Evolutionary conservation across 805 yeast genomes (phyloP).

Genomic region (Zygosaccharomyces kombuchaensis): DNA sequence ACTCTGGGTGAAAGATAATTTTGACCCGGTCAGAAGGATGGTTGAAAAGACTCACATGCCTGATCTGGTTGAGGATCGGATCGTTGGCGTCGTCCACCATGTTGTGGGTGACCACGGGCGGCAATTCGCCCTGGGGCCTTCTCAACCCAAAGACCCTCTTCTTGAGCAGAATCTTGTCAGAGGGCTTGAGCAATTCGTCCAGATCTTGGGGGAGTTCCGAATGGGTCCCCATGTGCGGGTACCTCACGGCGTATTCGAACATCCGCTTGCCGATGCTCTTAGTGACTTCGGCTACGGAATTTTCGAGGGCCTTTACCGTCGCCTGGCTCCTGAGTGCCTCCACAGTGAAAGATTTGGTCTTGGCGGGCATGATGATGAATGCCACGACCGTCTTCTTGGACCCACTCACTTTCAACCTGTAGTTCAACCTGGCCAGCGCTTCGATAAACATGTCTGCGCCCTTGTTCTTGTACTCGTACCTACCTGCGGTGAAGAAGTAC

Average conservation of each 20-base stretch:
- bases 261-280: slow-evolving; percentile 78
- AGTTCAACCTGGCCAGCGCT: slow-evolving; percentile 85
- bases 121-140: slow-evolving; percentile 64
- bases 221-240: slow-evolving; percentile 45
- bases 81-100: slow-evolving; percentile 90
- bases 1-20: slow-evolving; percentile 96
- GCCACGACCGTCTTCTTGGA: slow-evolving; percentile 94
- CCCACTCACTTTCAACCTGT: slow-evolving; percentile 71
- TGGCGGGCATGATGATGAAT: slow-evolving; percentile 96
- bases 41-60: slow-evolving; percentile 88
- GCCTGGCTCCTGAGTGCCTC: slow-evolving; percentile 97
- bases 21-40: slow-evolving; percentile 87
- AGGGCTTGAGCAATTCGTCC: slow-evolving; percentile 77
- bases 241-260: slow-evolving; percentile 84
- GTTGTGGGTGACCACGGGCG: slow-evolving; percentile 96
- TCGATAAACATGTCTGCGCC: slow-evolving; percentile 96
- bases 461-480: slow-evolving; percentile 94
- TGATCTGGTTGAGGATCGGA: slow-evolving; percentile 86
- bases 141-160: slow-evolving; percentile 91
- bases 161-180: slow-evolving; percentile 84
- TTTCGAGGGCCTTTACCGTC: slow-evolving; percentile 84
- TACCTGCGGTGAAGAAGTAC: slow-evolving; percentile 93
- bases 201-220: slow-evolving; percentile 70
- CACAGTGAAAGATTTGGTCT: slow-evolving; percentile 88
- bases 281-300: slow-evolving; percentile 84